Conservation (phyloP, 2,329 filamentous ascomycete genomes). For the Fusarium lyarnte region DNA sequence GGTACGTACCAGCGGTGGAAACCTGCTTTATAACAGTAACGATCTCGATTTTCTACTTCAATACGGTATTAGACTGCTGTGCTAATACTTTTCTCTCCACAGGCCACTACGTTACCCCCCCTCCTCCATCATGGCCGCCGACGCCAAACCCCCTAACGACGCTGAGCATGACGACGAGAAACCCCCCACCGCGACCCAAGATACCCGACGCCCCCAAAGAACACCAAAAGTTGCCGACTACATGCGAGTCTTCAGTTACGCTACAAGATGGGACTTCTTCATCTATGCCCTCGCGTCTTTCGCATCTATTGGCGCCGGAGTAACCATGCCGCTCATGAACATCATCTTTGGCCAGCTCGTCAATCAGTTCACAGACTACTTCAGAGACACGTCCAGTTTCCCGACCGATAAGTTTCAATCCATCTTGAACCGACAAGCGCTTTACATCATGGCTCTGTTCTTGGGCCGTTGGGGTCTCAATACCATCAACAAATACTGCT, state of each 20-base stretch:
- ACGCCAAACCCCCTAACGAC: neutral
- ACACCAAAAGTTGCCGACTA: slow-evolving; percentile 34
- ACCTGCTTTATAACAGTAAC: neutral
- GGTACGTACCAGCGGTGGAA: no score
- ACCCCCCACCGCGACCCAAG: neutral
- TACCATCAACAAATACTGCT: slow-evolving; percentile 42
- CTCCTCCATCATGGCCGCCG: neutral
- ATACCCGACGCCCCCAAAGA: slow-evolving; percentile 3
- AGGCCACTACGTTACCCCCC: rapidly evolving
- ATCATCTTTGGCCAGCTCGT: slow-evolving; percentile 49
- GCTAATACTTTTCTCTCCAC: neutral
- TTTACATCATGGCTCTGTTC: slow-evolving; percentile 42
- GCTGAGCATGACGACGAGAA: neutral
- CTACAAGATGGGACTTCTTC: slow-evolving; percentile 45
- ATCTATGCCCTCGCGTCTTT: slow-evolving; percentile 43
- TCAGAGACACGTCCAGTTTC: slow-evolving; percentile 32
- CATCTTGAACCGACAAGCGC: slow-evolving; percentile 32
- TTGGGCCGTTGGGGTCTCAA: slow-evolving; percentile 39
- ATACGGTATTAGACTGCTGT: rapidly evolving
- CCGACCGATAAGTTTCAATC: slow-evolving; percentile 12
- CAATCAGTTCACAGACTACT: slow-evolving; percentile 43
- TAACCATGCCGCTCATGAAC: slow-evolving; percentile 51
- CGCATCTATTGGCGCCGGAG: slow-evolving; percentile 48
- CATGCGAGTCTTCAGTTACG: slow-evolving; percentile 45
- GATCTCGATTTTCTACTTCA: rapidly evolving